Evolutionary conservation across 805 yeast genomes (phyloP).

Genomic region (Nakazawaea wickerhamii): DNA sequence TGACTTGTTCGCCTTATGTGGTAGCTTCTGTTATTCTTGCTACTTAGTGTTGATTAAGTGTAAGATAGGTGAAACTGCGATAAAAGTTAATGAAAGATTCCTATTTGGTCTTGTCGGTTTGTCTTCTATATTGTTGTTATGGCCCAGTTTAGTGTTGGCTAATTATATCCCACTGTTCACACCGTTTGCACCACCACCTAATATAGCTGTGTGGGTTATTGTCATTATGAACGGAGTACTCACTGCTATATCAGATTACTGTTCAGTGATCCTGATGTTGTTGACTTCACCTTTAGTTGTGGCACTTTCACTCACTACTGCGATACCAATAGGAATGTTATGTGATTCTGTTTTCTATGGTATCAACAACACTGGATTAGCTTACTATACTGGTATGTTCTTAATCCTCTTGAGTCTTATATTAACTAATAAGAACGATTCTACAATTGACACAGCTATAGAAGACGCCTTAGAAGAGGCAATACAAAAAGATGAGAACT

Average conservation of each 20-base stretch:
- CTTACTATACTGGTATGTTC: slow-evolving; percentile 41
- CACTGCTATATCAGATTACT: slow-evolving; percentile 44
- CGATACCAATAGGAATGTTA: slow-evolving; percentile 47
- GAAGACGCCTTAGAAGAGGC: slow-evolving; percentile 45
- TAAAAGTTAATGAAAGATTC: slow-evolving; percentile 39
- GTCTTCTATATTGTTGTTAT: slow-evolving; percentile 31
- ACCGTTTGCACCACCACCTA: slow-evolving; percentile 36
- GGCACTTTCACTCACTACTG: slow-evolving; percentile 44
- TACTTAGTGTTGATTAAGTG: slow-evolving; percentile 39
- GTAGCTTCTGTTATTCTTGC: slow-evolving; percentile 42
- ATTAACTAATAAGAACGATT: slow-evolving; percentile 42
- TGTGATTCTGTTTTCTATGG: slow-evolving; percentile 37
- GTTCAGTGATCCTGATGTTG: slow-evolving; percentile 44
- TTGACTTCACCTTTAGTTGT: slow-evolving; percentile 50
- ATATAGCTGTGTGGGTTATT: slow-evolving; percentile 26
- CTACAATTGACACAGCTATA: slow-evolving; percentile 39
- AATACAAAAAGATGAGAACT: slow-evolving; percentile 36
- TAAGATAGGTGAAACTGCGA: slow-evolving; percentile 38
- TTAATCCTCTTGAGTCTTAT: slow-evolving; percentile 42
- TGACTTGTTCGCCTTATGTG: slow-evolving; percentile 37
- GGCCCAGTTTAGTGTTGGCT: slow-evolving; percentile 34
- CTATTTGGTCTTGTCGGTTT: slow-evolving; percentile 45
- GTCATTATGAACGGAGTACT: slow-evolving; percentile 38
- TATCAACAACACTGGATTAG: slow-evolving; percentile 23
- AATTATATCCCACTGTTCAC: slow-evolving; percentile 33